Percentiles rank a stretch among this genome's conserved stretches.
phyloP scores from a whole-genome alignment of 2,329 filamentous ascomycete genomes.

The Exserohilum turcica region DNA sequence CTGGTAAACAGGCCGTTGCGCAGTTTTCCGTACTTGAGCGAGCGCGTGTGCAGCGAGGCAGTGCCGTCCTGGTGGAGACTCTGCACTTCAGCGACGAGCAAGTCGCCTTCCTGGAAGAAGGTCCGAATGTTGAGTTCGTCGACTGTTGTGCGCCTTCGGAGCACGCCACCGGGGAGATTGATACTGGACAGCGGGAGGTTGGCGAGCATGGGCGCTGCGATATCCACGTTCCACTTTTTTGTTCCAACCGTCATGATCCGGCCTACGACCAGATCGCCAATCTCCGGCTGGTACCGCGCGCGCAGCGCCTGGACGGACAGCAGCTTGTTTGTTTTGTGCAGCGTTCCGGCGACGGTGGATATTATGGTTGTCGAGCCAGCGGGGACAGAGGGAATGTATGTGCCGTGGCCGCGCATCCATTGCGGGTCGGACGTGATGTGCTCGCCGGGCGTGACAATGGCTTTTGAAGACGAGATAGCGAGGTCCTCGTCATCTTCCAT shows the following conservation, averaged over 20 bases:
- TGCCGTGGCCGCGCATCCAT: constrained; percentile 98
- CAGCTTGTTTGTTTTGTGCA: constrained; percentile 95
- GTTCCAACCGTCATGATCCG: constrained; percentile 94
- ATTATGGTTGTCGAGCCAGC: constrained; percentile 68
- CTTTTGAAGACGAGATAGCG: constrained; percentile 35
- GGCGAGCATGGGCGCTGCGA: constrained; percentile 84
- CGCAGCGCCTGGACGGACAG: constrained; percentile 88
- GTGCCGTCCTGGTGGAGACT: constrained; percentile 82
- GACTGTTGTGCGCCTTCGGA: constrained; percentile 88
- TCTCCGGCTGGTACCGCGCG: constrained; percentile 92
- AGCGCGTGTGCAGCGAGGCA: constrained; percentile 86
- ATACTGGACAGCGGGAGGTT: constrained; percentile 85
- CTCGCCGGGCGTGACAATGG: constrained; percentile 86
- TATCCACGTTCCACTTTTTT: constrained; percentile 91
- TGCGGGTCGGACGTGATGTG: constrained; percentile 88
- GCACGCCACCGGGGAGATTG: constrained; percentile 91
- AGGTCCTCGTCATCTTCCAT: constrained; percentile 53
- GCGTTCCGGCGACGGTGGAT: constrained; percentile 86
- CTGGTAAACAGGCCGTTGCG: constrained; percentile 89
- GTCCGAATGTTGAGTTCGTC: constrained; percentile 96
- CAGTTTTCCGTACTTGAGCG: constrained; percentile 91
- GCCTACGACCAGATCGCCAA: constrained; percentile 92
- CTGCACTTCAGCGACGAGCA: constrained; percentile 95
- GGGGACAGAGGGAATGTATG: constrained; percentile 67
- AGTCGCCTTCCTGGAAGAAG: constrained; percentile 95